A percentile compares a stretch with the other conserved stretches of the same genome.
phyloP scores from a whole-genome alignment of 257 asterid genomes.

The Lithospermum erythrorhizon region DNA sequence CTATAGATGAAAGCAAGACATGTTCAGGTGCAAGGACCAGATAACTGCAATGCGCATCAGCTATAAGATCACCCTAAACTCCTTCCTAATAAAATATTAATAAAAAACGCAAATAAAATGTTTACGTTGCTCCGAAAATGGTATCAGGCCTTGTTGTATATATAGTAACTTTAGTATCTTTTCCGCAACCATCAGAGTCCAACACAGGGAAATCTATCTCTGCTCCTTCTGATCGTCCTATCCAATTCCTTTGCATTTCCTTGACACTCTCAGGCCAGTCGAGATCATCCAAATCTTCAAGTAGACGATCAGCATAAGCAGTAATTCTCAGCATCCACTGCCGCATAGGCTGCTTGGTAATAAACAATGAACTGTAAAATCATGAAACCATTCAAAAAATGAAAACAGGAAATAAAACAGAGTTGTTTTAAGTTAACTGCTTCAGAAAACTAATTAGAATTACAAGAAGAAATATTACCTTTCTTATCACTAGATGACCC shows the following conservation, averaged over 20 bases:
- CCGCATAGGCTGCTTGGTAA: slow-evolving; percentile 99
- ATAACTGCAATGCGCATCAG: slow-evolving; percentile 44
- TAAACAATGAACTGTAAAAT: slow-evolving; percentile 94
- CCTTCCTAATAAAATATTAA: slow-evolving; percentile 6
- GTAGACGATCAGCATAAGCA: slow-evolving; percentile 97
- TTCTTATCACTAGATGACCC: slow-evolving; percentile 93
- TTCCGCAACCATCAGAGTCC: slow-evolving; percentile 34
- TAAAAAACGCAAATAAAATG: slow-evolving; percentile 11
- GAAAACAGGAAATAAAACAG: slow-evolving; percentile 26
- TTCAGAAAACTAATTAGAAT: slow-evolving; percentile 4
- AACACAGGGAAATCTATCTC: slow-evolving; percentile 59
- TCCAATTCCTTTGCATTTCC: slow-evolving; percentile 99
- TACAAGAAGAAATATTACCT: slow-evolving; percentile 34
- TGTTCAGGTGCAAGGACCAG: slow-evolving; percentile 94
- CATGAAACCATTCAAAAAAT: slow-evolving; percentile 62
- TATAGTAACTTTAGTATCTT: slow-evolving; percentile 47
- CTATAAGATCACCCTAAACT: slow-evolving; percentile 11
- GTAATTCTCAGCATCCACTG: slow-evolving; percentile 99
- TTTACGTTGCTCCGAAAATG: slow-evolving; percentile 94
- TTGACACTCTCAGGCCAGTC: slow-evolving; percentile 99
- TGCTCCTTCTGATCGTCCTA: slow-evolving; percentile 96
- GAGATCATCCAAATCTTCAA: slow-evolving; percentile 86
- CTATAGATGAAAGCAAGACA: slow-evolving; percentile 50
- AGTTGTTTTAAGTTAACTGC: slow-evolving; percentile 13
- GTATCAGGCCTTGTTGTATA: slow-evolving; percentile 98